Evolutionary conservation across 352 stramenopile species (phyloP), one percentile per base, ranked within the genome.

Genomic region (Phytophthora tubulina): DNA sequence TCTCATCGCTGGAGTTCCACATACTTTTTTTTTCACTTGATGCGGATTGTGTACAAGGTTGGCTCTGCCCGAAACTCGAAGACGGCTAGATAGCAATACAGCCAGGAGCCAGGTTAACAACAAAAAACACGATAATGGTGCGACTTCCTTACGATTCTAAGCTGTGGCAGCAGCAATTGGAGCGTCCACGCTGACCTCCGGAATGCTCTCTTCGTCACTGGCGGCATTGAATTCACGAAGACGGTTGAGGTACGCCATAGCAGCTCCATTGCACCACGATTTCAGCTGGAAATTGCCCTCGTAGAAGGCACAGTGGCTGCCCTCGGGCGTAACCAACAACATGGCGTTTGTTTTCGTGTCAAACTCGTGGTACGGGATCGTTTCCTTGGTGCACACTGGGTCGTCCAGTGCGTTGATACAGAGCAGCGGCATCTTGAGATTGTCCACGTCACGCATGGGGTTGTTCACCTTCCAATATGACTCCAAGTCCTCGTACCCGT

Each of bases 351-450:
- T 75, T 49, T 89, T 90, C 4, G 53, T 59, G 9, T 65, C 52
- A 33, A 95, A 94, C 51, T 81, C 61, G 8, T 84, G 62, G 60
- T 89, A 90, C 52, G 82, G 76, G 60, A 94, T 94, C 51, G 75
- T 90, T 52, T 92, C 84, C 41, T 90, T 85, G 11, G 85, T 88
- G 72, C 85, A 95, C 30, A 95, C 85, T 0, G 88, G 88, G 54
- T 95, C 88, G 52, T 95, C 88, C 17, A 90, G 74, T 4, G 88
- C 88, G 53, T 94, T 95, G 52, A 95, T 84, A 35, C 83, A 91
- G 7, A 95, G 67, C 53, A 92, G 54, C 1, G 88, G 86, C 17
- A 85, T 82, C 35, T 67, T 67, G 45, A 95, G 78, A 33, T 81
- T 86, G 33, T 79, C 53, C 11, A 90, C 67, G 9, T 83, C 69